Base-by-base conservation (phyloP, 2,329 filamentous ascomycete genomes). In the Metarhizium rileyi region DNA sequence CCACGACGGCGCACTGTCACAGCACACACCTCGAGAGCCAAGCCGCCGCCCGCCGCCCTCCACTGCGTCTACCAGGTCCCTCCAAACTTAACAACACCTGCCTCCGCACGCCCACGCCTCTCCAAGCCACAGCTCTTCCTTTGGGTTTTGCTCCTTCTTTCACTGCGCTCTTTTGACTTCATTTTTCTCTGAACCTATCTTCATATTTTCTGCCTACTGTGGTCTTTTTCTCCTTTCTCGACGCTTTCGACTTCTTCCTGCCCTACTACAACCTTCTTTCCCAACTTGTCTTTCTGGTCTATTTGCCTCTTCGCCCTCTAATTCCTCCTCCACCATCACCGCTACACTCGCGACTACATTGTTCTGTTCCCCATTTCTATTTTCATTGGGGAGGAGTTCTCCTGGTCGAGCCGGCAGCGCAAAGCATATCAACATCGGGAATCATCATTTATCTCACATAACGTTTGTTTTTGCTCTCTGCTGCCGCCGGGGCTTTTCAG, bases 401-500 rank as follows among this genome's bases (percentile, higher is more conserved):
- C 38, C 20, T 3, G 25, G 22, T 25, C 22, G 22, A 25, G 10
- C 22, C 38, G 20, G 38, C 23, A 42, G 22, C 38, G 22, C n/a
- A 18, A 23, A 42, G 5, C 38, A 42, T 42, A 23, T 9, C 5
- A 14, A 14, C 18, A 25, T 8, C 12, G 9, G 20, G 20, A 9
- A 14, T 42, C 38, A 25, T 9, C 12, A 25, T 4, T 16, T 25
- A 5, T n/a, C n/a, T n/a, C n/a, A 4, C 5, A 14, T 25, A 42
- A 49, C 52, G 46, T 52, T 52, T 56, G 35, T 10, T 18, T 48
- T 48, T 52, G 50, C 49, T 51, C 47, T 45, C 50, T 14, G 38
- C 22, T 42, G 5, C 38, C 22, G 22, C 22, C 10, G 38, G 22
- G 22, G 38, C 38, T 25, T 20, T 14, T 42, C 38, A 25, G 22